Conservation (phyloP, 495 filamentous ascomycete species). For the Aspergillus avenaceus region DNA sequence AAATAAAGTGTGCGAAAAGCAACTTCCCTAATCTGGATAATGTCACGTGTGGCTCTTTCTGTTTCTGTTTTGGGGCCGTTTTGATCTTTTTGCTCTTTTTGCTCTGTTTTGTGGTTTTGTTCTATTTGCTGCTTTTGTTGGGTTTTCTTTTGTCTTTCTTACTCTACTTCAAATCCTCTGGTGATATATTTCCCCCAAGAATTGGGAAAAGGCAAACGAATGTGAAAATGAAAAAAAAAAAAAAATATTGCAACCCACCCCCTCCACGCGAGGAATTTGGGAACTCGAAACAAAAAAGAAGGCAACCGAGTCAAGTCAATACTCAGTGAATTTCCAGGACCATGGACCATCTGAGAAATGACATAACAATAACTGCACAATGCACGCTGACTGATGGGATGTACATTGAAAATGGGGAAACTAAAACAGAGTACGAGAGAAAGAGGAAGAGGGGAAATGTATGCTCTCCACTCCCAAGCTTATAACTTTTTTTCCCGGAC, state of each 20-base stretch:
- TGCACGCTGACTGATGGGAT: not conserved
- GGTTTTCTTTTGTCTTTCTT: not conserved
- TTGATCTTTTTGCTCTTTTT: not conserved
- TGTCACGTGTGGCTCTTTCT: constrained; percentile 7
- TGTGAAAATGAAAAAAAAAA: constrained; percentile 1
- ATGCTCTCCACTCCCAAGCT: not conserved
- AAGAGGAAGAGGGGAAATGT: no score
- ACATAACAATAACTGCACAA: constrained; percentile 1
- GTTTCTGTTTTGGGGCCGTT: not conserved
- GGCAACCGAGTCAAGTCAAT: constrained; percentile 6
- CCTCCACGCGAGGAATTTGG: not conserved
- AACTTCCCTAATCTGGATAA: constrained; percentile 3
- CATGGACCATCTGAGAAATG: constrained; percentile 1
- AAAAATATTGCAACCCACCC: not conserved
- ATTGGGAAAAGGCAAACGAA: no score
- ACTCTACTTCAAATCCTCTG: not conserved
- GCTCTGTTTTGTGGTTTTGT: not conserved
- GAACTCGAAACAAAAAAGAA: constrained; percentile 2
- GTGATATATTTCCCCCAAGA: no score
- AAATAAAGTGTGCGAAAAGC: constrained; percentile 1
- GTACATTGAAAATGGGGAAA: not conserved
- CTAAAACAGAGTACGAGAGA: no score
- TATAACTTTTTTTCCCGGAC: not conserved
- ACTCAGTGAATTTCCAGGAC: not conserved
- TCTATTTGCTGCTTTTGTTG: not conserved